Evolutionary conservation across 768 basidiomycete genomes (phyloP).

Genomic region (Tulasnella sp.): DNA sequence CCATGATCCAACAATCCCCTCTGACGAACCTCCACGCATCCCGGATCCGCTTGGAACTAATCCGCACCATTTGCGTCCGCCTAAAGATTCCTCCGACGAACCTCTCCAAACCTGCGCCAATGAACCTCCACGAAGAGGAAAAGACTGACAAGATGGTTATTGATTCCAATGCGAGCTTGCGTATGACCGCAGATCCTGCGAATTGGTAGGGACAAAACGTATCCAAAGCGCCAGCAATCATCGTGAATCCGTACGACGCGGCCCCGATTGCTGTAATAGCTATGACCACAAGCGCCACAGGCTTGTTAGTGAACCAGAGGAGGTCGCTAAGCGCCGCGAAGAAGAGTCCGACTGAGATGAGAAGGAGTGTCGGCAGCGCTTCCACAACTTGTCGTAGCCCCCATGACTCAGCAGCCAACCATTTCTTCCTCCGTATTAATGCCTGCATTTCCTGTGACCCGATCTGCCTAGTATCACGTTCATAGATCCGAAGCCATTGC

Average conservation of each 20-base stretch:
- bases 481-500: no score
- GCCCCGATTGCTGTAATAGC: background rate
- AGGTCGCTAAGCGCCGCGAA: background rate
- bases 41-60: no score
- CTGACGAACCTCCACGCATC: no score
- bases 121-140: no score
- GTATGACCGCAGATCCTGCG: background rate
- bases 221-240: background rate
- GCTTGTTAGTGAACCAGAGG: background rate
- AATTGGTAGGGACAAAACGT: conserved; percentile 7
- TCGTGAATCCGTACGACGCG: background rate
- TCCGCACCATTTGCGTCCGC: no score
- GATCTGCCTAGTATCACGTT: no score
- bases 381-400: conserved; percentile 4
- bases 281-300: background rate
- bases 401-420: background rate
- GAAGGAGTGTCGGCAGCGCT: conserved; percentile 4
- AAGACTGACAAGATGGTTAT: no score
- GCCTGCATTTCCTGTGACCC: no score
- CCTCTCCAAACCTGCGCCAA: no score
- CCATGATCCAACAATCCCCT: no score
- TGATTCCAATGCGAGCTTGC: background rate
- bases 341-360: conserved; percentile 4
- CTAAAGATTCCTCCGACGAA: no score
- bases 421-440: background rate